phyloP scores from a whole-genome alignment of 805 yeast species.

The Candida maesae region DNA sequence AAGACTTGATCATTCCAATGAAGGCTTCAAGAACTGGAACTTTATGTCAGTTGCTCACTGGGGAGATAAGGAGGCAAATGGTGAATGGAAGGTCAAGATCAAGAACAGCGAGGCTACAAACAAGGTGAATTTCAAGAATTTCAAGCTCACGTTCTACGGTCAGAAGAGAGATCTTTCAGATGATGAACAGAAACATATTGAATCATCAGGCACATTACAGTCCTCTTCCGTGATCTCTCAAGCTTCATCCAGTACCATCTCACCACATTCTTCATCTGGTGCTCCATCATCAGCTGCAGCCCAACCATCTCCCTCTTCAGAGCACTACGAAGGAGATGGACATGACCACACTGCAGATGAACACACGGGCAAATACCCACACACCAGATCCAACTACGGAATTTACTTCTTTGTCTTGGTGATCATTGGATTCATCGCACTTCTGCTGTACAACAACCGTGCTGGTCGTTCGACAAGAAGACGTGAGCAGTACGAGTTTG shows the following conservation, averaged over 20 bases:
- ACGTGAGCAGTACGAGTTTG: conserved; percentile 33
- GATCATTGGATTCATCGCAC: conserved; percentile 51
- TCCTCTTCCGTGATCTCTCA: conserved; percentile 1
- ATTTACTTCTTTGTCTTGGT: conserved; percentile 60
- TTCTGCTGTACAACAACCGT: conserved; percentile 39
- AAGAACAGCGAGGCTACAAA: conserved; percentile 37
- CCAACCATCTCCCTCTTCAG: conserved; percentile 5
- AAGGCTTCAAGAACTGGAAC: conserved; percentile 79
- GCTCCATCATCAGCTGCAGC: conserved; percentile 17
- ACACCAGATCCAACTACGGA: conserved; percentile 44
- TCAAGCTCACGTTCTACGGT: conserved; percentile 85
- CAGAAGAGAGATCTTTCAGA: conserved; percentile 51
- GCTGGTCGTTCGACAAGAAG: conserved; percentile 39
- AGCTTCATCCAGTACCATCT: conserved; percentile 5
- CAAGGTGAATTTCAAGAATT: conserved; percentile 46
- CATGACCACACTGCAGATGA: conserved; percentile 33
- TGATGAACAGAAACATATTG: conserved; percentile 28
- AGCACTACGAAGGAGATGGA: conserved; percentile 10
- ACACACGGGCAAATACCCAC: conserved; percentile 34
- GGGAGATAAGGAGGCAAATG: conserved; percentile 84
- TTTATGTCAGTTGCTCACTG: conserved; percentile 98
- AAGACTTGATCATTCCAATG: conserved; percentile 46
- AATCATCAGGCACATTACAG: not conserved
- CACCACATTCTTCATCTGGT: not conserved
- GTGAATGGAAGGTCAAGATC: conserved; percentile 79